Evolutionary conservation across 257 asterid species (phyloP), one percentile per base, ranked within the genome.

Genomic region (Fraxinus quadrangulata): DNA sequence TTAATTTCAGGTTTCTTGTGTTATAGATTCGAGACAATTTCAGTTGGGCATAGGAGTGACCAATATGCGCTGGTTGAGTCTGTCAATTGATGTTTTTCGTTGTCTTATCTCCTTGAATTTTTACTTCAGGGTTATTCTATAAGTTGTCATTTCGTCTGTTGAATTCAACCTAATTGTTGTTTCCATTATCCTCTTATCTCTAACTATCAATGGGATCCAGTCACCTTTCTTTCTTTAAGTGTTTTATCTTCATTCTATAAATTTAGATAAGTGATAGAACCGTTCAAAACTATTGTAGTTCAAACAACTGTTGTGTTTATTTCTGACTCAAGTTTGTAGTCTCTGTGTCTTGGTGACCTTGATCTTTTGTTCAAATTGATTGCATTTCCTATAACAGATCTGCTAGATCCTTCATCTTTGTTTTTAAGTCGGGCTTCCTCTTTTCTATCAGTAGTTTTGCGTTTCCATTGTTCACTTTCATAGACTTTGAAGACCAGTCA

Each of bases 51-150:
- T 71, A 24, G 73, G 65, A 70, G 51, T 47, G 85, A 80, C 54
- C 42, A 86, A 77, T 74, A 88, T 90, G 96, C 85, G 80, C 96
- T 88, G 94, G 93, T 69, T 86, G 90, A 78, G 87, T 76, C 84
- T 88, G 66, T 88, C 92, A 28, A 87, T 89, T 81, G 90, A 90
- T 54, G 87, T 89, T 49, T 84, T 87, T 72, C 85, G 86, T 67
- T 78, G 72, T 59, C 90, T 89, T 81, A 86, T 91, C 81, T 79
- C 88, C 65, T 86, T 89, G 90, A 91, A 92, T 81, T 84, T 92
- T 72, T 92, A 84, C 81, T 91, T 96, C 87, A 86, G 92, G 84
- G 96, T 91, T 81, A 91, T 92, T 82, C 93, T 92, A 81, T 92
- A 90, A 89, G 83, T 74, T 51, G 31, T 76, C 61, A 16, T 40